These are phyloP conservation scores for Cystobasidiaceae sp. DNA, from an alignment of 1,284 basidiomycete species.

Conservation along the genomic window DNA sequence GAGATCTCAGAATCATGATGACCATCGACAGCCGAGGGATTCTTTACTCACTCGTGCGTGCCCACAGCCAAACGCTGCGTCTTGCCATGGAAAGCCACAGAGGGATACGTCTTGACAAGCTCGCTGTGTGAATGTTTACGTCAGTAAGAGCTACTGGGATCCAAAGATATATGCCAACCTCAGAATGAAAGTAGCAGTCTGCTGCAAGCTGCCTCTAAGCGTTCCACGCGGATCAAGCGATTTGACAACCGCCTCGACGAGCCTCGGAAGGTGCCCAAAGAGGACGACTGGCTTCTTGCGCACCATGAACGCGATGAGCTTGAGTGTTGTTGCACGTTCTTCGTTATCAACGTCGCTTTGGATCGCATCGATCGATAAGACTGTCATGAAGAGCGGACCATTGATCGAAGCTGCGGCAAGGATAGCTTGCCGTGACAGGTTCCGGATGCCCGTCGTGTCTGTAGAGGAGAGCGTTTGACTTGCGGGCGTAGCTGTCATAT, in stretches of 20 bases:
- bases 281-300: constrained; percentile 84
- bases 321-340: constrained; percentile 81
- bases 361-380: constrained; percentile 72
- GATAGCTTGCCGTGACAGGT: constrained; percentile 56
- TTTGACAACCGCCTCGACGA: constrained; percentile 94
- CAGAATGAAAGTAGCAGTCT: constrained; percentile 87
- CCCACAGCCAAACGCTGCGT: constrained; percentile 88
- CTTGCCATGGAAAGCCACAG: constrained; percentile 79
- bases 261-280: constrained; percentile 74
- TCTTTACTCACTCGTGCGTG: constrained; percentile 60
- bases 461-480: constrained; percentile 64
- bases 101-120: constrained; percentile 84
- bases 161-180: neutral
- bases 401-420: constrained; percentile 77
- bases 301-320: constrained; percentile 88
- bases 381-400: constrained; percentile 91
- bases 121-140: constrained; percentile 54
- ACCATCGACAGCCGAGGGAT: too few species aligned
- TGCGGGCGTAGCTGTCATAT: neutral
- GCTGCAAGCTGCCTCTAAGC: constrained; percentile 77
- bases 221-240: constrained; percentile 83
- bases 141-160: neutral
- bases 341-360: constrained; percentile 65
- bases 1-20: too few species aligned
- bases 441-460: constrained; percentile 49